A percentile compares a stretch with the other conserved stretches of the same genome.
Conservation (phyloP, 2,329 filamentous ascomycete genomes). For the Ascosphaera aggregata region DNA sequence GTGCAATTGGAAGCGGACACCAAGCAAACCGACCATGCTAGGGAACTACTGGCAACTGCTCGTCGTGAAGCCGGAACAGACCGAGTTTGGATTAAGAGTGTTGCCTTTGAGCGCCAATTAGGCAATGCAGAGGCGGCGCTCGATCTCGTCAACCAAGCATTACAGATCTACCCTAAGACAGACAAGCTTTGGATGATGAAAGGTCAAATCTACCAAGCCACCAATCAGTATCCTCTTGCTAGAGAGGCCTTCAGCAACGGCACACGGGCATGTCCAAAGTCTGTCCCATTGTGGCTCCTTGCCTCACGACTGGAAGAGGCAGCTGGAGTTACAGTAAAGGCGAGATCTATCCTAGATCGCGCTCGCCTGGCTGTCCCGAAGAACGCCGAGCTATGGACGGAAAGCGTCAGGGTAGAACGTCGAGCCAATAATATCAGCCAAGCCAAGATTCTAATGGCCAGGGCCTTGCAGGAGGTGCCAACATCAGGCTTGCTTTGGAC, state of each 20-base stretch:
- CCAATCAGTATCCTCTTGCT: constrained; percentile 58
- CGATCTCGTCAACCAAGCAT: constrained; percentile 64
- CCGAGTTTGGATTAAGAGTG: constrained; percentile 91
- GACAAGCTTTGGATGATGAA: constrained; percentile 98
- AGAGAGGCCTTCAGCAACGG: constrained; percentile 76
- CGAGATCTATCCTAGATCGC: constrained; percentile 77
- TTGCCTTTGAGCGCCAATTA: constrained; percentile 73
- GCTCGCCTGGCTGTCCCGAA: constrained; percentile 75
- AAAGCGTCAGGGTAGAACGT: constrained; percentile 81
- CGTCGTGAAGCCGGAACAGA: constrained; percentile 81
- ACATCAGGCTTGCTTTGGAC: constrained; percentile 73
- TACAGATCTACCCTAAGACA: constrained; percentile 64
- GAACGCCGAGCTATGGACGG: constrained; percentile 64
- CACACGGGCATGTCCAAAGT: constrained; percentile 64
- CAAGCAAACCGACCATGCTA: constrained; percentile 55
- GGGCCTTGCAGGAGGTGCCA: constrained; percentile 75
- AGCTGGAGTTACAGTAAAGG: constrained; percentile 64
- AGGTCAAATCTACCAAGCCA: constrained; percentile 82
- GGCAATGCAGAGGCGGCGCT: constrained; percentile 60
- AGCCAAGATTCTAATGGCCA: constrained; percentile 81
- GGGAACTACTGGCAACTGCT: constrained; percentile 58
- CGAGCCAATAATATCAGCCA: constrained; percentile 63
- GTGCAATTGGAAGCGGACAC: constrained; percentile 93
- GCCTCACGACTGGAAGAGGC: constrained; percentile 74
- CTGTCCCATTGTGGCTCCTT: constrained; percentile 73